Percentiles rank a stretch among this genome's conserved stretches.
phyloP scores from a whole-genome alignment of 1,284 basidiomycete species.

The Ceratobasidium sp. region DNA sequence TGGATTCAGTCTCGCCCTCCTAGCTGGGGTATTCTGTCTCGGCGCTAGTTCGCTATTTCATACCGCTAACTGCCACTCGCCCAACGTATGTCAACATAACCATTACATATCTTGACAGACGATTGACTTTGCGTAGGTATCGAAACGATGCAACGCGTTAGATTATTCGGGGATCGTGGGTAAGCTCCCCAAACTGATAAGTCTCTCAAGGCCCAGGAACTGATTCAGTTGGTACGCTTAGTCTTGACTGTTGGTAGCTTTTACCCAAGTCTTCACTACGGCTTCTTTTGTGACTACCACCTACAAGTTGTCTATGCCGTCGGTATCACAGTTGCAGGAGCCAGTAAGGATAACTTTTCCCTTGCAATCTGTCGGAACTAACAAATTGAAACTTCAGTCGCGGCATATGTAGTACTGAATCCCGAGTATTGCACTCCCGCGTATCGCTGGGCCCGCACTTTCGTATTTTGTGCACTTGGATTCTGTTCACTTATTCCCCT shows the following conservation, averaged over 20 bases:
- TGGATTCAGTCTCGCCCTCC: slow-evolving; percentile 77
- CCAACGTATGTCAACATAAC: slow-evolving; percentile 62
- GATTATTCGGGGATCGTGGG: slow-evolving; percentile 81
- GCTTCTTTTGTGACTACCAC: slow-evolving; percentile 75
- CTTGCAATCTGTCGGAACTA: slow-evolving; percentile 46
- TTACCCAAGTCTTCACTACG: slow-evolving; percentile 60
- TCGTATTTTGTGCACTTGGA: slow-evolving; percentile 85
- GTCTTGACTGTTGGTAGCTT: slow-evolving; percentile 57
- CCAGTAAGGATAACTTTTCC: slow-evolving; percentile 65
- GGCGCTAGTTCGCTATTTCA: slow-evolving; percentile 83
- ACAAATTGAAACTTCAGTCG: slow-evolving; percentile 59
- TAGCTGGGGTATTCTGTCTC: slow-evolving; percentile 81
- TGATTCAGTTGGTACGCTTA: slow-evolving; percentile 65
- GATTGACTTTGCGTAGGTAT: slow-evolving; percentile 54
- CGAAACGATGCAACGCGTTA: slow-evolving; percentile 67
- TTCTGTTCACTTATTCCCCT: slow-evolving; percentile 80
- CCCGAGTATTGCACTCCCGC: slow-evolving; percentile 83
- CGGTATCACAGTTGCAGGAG: slow-evolving; percentile 69
- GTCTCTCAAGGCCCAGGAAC: slow-evolving; percentile 15
- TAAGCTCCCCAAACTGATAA: slow-evolving; percentile 53
- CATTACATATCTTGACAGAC: slow-evolving; percentile 53
- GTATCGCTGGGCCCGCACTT: slow-evolving; percentile 82
- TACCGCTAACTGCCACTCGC: slow-evolving; percentile 80
- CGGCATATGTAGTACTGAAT: slow-evolving; percentile 82
- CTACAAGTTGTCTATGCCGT: slow-evolving; percentile 69